Evolutionary conservation across 805 yeast genomes (phyloP), one percentile per base, ranked within the genome.

Genomic region (Debaryomyces prosopidis): DNA sequence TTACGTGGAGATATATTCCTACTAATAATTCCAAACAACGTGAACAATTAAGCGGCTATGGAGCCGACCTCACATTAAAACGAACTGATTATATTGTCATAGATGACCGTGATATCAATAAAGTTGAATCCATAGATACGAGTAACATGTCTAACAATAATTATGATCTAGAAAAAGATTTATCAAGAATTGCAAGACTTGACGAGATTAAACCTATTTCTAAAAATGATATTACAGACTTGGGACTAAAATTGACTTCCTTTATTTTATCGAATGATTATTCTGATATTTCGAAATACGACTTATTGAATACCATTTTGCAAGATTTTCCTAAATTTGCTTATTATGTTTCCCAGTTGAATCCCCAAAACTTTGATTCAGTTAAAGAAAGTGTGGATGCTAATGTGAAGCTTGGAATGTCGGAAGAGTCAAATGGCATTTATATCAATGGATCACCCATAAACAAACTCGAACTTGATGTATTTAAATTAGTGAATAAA

Each of bases 1-100:
- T 88, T 60, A 78, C 84, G 2, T 80, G 95, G 85, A 77, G 97
- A 53, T 84, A 89, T 54, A 71, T 80, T 10, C 84, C 86, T 0
- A 16, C 43, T 3, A 47, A 34, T 1, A 53, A 27, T 12, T 36
- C 12, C 1, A 45, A 15, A 11, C 54, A 37, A 2, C 54, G 61
- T 12, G 77, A 71, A 36, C 12, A 43, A 0, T 51, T 82, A 6
- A 53, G 74, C 8, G 94, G 92, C 0, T 89, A 81, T 60, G 94
- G 90, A 1, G 82, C 77, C 14, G 85, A 78, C 36, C 59, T 85
- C 36, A 77, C 83, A 1, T 55, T 86, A 48, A 86, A 86, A 54
- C 69, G 85, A 50, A 80, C 88, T 2, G 89, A 84, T 51, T 83
- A 84, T 47, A 68, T 82, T 20, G 87, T 76, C 2, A 74, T 83